Evolutionary conservation across 345 rosid species (phyloP), one percentile per base, ranked within the genome.

Genomic region (Populus euphratica): DNA sequence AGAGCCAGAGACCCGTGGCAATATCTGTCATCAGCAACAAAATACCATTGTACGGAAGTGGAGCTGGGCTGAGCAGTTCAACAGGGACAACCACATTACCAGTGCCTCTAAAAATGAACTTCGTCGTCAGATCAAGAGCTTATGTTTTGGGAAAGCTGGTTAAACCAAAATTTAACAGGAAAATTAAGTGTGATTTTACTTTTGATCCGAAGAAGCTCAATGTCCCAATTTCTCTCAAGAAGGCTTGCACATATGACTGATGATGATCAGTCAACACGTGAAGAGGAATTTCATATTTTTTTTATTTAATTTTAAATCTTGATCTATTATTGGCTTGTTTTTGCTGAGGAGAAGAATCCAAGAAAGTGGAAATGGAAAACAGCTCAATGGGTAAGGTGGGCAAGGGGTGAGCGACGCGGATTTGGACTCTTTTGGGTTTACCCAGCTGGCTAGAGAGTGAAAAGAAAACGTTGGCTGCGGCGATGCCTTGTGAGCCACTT

Each of bases 101-200:
- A 2, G 94, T 92, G 71, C 84, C 91, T 8, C 86, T 96, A 78
- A 81, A 70, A 31, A 85, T 96, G 75, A 88, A 80, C 56, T 89
- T 92, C 85, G 72, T 78, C 1, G 89, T 96, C 67, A 76, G 87
- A 68, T 96, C 99, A 43, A 87, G 84, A 63, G 97, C 99, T 70
- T 89, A 92, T 78, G 97, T 96, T 50, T 69, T 96, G 88, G 99
- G 99, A 20, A 92, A 86, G 82, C 77, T 96, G 88, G 99, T 96
- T 18, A 90, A 91, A 82, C 93, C 96, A 1, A 96, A 87, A 73
- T 96, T 93, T 81, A 66, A 83, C 86, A 92, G 83, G 88, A 89
- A 70, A 71, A 87, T 96, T 27, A 86, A 83, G 4, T 96, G 99
- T 77, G 78, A 81, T 41, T 41, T 93, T 76, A 88, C 88, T 39